Percentiles rank a stretch among this genome's conserved stretches.
phyloP scores from a whole-genome alignment of 768 basidiomycete genomes.

The Nidula microcarpa region DNA sequence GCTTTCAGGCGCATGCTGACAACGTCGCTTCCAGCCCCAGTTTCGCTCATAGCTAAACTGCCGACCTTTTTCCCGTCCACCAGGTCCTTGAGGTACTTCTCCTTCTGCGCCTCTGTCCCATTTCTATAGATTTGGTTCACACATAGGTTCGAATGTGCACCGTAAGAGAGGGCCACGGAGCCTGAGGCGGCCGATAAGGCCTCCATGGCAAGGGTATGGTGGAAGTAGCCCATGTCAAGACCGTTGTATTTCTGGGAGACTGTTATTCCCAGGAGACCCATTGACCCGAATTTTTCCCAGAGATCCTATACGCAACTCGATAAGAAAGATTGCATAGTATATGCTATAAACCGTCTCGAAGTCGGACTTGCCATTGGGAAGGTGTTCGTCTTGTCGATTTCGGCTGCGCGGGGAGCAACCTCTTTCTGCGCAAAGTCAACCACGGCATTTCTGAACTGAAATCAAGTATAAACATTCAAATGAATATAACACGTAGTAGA shows the following conservation, averaged over 20 bases:
- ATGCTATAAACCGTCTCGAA: not conserved
- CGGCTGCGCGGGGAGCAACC: constrained; percentile 79
- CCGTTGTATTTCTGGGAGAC: constrained; percentile 81
- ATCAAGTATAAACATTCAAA: constrained; percentile 2
- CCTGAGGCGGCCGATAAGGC: constrained; percentile 88
- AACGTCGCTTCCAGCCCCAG: constrained; percentile 92
- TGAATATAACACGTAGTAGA: not conserved
- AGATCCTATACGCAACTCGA: constrained; percentile 50
- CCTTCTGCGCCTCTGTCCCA: constrained; percentile 80
- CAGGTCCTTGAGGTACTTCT: constrained; percentile 79
- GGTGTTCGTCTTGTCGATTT: constrained; percentile 82
- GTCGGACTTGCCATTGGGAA: constrained; percentile 61
- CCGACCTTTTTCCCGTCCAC: constrained; percentile 82
- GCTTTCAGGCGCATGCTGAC: constrained; percentile 88
- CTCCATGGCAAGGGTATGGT: constrained; percentile 94
- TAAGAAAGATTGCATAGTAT: constrained; percentile 4
- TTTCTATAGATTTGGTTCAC: constrained; percentile 83
- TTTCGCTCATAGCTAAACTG: constrained; percentile 92
- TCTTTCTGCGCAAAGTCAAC: constrained; percentile 79
- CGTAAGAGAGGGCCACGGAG: constrained; percentile 89
- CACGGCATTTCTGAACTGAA: constrained; percentile 79
- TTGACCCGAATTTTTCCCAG: constrained; percentile 85
- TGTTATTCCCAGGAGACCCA: constrained; percentile 91
- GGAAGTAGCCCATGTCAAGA: constrained; percentile 76
- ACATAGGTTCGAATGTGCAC: constrained; percentile 89